These are phyloP conservation scores for Isoetes taiwanensis DNA, from an alignment of 75 land plant genomes.

Conservation along the genomic window DNA sequence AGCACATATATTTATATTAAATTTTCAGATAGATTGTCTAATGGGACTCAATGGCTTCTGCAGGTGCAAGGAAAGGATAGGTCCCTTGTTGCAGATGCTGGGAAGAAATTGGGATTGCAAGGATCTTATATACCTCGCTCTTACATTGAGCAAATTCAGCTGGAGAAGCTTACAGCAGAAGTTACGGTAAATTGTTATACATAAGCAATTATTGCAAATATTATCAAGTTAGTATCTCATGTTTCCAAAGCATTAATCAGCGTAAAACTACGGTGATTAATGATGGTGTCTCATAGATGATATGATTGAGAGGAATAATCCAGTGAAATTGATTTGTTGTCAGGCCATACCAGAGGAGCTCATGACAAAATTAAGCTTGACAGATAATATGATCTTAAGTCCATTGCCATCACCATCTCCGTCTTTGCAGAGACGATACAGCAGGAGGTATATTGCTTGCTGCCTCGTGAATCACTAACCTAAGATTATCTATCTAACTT, in stretches of 20 bases:
- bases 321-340: too few relatives aligned
- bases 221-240: too few relatives aligned
- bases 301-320: too few relatives aligned
- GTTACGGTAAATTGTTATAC: constrained; percentile 34
- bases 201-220: not conserved
- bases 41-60: not conserved
- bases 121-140: constrained; percentile 75
- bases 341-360: not conserved
- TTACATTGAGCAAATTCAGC: constrained; percentile 87
- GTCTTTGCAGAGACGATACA: too few relatives aligned
- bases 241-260: too few relatives aligned
- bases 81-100: constrained; percentile 35
- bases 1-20: not conserved
- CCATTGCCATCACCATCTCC: not conserved
- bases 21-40: not conserved
- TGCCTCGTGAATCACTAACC: not conserved
- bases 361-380: not conserved
- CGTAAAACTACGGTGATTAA: too few relatives aligned
- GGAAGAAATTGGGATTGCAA: constrained; percentile 57
- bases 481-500: not conserved
- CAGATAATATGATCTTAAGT: not conserved
- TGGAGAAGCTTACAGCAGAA: constrained; percentile 75
- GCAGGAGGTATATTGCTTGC: not conserved
- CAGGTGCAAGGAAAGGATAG: constrained; percentile 90
- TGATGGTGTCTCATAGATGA: too few relatives aligned